Conservation (phyloP, 2,329 filamentous ascomycete species). For the Ustulina deusta region DNA sequence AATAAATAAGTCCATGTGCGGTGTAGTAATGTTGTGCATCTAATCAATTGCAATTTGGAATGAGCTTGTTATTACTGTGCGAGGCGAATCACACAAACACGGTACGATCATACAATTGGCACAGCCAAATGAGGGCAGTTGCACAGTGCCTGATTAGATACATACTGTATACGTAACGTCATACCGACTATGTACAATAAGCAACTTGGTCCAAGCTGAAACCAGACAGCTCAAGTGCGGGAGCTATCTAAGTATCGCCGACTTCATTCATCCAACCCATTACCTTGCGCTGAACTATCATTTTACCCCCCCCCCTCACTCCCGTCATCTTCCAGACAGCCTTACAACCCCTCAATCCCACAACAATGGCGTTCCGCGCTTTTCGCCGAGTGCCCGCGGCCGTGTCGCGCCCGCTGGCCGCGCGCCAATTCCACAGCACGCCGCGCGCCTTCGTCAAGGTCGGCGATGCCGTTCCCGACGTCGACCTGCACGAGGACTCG, state of each 20-base stretch:
- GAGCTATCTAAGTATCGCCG: slow-evolving; percentile 2
- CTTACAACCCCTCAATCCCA: not conserved
- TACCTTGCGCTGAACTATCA: not conserved
- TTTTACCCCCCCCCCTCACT: not conserved
- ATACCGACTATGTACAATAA: slow-evolving; percentile 14
- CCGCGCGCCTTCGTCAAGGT: slow-evolving; percentile 74
- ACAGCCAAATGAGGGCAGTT: not conserved
- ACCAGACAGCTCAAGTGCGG: not conserved
- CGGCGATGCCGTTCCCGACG: slow-evolving; percentile 82
- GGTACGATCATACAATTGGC: too few species aligned
- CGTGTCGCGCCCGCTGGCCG: slow-evolving; percentile 42
- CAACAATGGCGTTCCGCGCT: slow-evolving; percentile 48
- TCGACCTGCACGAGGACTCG: slow-evolving; percentile 84
- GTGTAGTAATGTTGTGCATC: slow-evolving; percentile 17
- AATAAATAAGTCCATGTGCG: not conserved
- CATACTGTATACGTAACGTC: slow-evolving; percentile 23
- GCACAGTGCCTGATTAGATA: slow-evolving; percentile 2
- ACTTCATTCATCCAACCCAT: slow-evolving; percentile 1
- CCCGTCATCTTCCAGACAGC: not conserved
- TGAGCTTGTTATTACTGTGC: slow-evolving; percentile 2
- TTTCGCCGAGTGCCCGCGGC: slow-evolving; percentile 40
- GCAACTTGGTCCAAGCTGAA: slow-evolving; percentile 9
- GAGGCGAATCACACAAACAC: not conserved
- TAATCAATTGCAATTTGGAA: slow-evolving; percentile 30
- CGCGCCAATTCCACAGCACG: slow-evolving; percentile 71